phyloP scores from a whole-genome alignment of 1,284 basidiomycete genomes.

The Moniliella sp. region DNA sequence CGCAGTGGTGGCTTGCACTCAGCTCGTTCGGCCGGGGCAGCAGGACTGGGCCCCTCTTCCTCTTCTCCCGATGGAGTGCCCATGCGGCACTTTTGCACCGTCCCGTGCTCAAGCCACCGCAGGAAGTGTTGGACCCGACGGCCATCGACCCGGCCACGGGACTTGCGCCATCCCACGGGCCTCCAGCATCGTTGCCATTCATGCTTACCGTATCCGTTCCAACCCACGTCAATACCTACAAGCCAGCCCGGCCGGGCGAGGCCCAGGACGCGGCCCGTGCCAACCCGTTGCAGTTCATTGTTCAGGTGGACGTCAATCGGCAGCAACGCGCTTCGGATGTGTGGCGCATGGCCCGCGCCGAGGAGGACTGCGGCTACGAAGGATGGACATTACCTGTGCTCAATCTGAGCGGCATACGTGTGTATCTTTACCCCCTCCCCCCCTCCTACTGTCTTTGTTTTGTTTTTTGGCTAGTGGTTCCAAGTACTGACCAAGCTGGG shows the following conservation, averaged over 20 bases:
- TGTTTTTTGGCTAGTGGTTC: too few species aligned
- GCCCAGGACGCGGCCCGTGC: constrained; percentile 12
- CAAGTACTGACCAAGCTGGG: too few species aligned
- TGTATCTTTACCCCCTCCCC: too few species aligned
- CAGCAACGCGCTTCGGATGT: constrained; percentile 10
- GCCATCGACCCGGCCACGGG: too few species aligned
- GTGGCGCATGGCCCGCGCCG: constrained; percentile 16
- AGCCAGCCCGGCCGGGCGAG: too few species aligned
- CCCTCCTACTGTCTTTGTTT: too few species aligned
- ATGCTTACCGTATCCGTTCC: constrained; percentile 26
- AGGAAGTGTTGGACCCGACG: constrained; percentile 8
- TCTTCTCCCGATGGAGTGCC: constrained; percentile 5
- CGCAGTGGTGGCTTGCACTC: too few species aligned
- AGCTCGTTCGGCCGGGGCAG: too few species aligned
- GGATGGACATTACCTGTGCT: constrained; percentile 29
- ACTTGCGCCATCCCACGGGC: too few species aligned
- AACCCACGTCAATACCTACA: constrained; percentile 23
- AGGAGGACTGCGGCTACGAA: constrained; percentile 25
- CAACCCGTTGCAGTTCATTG: constrained; percentile 26
- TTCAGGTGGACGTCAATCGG: constrained; percentile 30
- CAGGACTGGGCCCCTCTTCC: too few species aligned
- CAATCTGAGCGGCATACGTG: constrained; percentile 26
- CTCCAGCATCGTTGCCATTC: too few species aligned
- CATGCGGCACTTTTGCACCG: constrained; percentile 29
- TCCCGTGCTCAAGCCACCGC: constrained; percentile 16